A percentile compares a stretch with the other conserved stretches of the same genome.
Evolutionary conservation across 2,329 filamentous ascomycete genomes (phyloP).

Genomic region (Lasiodiplodia gonubiensis): DNA sequence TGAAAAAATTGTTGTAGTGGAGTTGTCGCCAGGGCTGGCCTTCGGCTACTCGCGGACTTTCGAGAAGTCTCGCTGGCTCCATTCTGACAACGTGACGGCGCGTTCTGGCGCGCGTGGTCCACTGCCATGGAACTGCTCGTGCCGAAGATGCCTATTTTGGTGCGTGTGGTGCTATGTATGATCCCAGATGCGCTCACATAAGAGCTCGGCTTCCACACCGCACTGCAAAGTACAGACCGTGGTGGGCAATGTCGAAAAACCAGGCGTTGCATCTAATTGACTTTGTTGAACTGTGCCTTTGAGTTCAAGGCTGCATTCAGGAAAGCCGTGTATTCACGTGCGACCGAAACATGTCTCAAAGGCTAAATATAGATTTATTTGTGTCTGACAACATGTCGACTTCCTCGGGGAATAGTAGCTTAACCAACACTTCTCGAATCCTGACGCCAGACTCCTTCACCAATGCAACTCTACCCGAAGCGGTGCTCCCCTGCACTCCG

Average conservation of each 20-base stretch:
- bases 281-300: neutral
- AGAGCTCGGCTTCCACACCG: neutral
- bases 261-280: neutral
- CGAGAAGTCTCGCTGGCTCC: slow-evolving; percentile 1
- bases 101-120: slow-evolving; percentile 7
- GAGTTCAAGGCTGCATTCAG: neutral
- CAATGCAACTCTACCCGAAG: slow-evolving; percentile 13
- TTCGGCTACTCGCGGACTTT: slow-evolving; percentile 20
- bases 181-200: neutral
- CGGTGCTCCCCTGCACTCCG: neutral
- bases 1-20: slow-evolving; percentile 1
- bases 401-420: neutral
- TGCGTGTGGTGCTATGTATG: neutral
- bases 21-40: neutral
- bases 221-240: neutral
- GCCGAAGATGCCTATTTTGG: neutral
- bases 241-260: neutral
- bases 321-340: neutral
- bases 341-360: neutral
- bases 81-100: slow-evolving; percentile 19
- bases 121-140: neutral
- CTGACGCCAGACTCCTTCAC: slow-evolving; percentile 16
- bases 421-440: neutral
- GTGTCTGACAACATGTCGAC: neutral
- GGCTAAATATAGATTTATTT: slow-evolving; percentile 8